Evolutionary conservation across 2,329 filamentous ascomycete genomes (phyloP).

Genomic region (Penicillium oxalicum): DNA sequence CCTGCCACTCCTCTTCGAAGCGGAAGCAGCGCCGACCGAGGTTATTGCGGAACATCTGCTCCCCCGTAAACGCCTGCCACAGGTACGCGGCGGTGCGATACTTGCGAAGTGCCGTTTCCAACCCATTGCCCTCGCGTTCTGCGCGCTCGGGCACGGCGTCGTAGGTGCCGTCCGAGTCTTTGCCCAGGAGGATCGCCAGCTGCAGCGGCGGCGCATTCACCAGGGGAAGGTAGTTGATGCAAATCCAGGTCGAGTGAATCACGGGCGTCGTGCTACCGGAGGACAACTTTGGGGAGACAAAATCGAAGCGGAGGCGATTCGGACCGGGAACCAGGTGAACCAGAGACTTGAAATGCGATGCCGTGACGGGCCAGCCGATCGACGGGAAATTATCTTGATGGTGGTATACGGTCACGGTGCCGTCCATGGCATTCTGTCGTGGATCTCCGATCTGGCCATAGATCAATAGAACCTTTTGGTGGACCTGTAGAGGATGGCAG

Average conservation of each 20-base stretch:
- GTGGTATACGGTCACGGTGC: slow-evolving; percentile 70
- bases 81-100: slow-evolving; percentile 93
- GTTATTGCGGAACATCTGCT: slow-evolving; percentile 89
- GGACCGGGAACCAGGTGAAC: slow-evolving; percentile 86
- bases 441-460: slow-evolving; percentile 75
- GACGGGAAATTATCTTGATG: slow-evolving; percentile 80
- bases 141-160: slow-evolving; percentile 72
- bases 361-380: slow-evolving; percentile 77
- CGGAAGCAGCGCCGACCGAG: slow-evolving; percentile 80
- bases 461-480: slow-evolving; percentile 82
- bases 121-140: slow-evolving; percentile 71
- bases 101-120: slow-evolving; percentile 78
- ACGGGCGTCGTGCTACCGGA: slow-evolving; percentile 56
- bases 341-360: slow-evolving; percentile 86
- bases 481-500: slow-evolving; percentile 54
- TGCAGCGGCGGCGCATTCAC: slow-evolving; percentile 77
- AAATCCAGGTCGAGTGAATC: slow-evolving; percentile 72
- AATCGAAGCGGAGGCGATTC: slow-evolving; percentile 84
- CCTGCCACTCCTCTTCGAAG: slow-evolving; percentile 92
- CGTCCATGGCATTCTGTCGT: slow-evolving; percentile 63
- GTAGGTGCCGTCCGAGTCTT: slow-evolving; percentile 79
- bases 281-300: slow-evolving; percentile 72
- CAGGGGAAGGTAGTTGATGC: slow-evolving; percentile 78
- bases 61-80: slow-evolving; percentile 94
- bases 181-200: slow-evolving; percentile 78